Base-by-base conservation (phyloP, 139 green algal species). In the Tetradesmus lagerheimii region DNA sequence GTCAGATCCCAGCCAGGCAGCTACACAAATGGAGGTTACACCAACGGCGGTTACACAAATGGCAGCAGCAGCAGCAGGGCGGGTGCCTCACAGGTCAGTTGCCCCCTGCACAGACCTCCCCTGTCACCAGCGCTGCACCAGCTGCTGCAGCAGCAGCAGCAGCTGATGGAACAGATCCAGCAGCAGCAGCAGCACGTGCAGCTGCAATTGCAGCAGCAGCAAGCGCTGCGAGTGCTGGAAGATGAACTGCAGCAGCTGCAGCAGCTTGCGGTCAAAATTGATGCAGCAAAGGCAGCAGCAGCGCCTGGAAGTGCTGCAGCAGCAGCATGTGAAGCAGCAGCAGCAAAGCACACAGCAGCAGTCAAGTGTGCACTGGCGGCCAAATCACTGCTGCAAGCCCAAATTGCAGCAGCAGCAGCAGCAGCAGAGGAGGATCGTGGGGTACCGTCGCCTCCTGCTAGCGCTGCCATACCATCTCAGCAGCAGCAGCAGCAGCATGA, bases 241-340 rank as follows among this genome's bases (percentile, higher is more conserved):
- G 12, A 35, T 37, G 66, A 76, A 12, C 4, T 34, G 25, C 25
- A 23, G 66, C 9, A 35, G 27, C 66, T 76, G 66, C 66, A 76
- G 29, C 66, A 76, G 66, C 66, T 76, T 5, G 29, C 66, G 12
- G 66, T 20, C 6, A 35, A 35, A 37, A 15, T 35, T 18, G 66
- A 34, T n/a, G 80, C 35, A 29, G 38, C 38, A 64, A 41, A 23
- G 50, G 77, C 39, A 83, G 80, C 80, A 85, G 80, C 80, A 71
- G 80, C 80, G 25, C 35, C 25, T 84, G 78, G 78, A 20, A 64
- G 78, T 64, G 80, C 80, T 43, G 80, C 80, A 31, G 80, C 80
- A 45, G 80, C 11, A 27, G 80, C 80, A 9, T 85, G 80, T 67
- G 43, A 41, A 15, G 34, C 27, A 71, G 80, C 43, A n/a, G 18